phyloP scores from a whole-genome alignment of 192 early-diverging fungal genomes.

The Podila minutissima region DNA sequence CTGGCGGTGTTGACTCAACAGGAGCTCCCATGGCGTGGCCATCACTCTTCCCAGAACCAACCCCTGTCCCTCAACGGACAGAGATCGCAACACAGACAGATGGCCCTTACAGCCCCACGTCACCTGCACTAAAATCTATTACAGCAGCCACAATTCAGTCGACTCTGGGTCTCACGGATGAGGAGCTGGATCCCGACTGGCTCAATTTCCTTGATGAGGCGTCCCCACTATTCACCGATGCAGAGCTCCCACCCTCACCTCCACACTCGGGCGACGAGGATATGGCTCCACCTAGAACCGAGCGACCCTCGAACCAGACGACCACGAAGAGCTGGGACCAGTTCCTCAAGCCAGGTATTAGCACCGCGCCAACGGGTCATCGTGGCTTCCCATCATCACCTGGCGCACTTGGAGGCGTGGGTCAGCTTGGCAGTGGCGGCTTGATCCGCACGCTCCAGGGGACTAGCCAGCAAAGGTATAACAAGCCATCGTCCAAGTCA shows the following conservation, averaged over 20 bases:
- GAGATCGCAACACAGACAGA: conserved; percentile 49
- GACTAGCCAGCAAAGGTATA: conserved; percentile 9
- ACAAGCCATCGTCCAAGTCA: background rate
- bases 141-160: background rate
- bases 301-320: background rate
- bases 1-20: background rate
- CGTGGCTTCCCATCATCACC: conserved; percentile 6
- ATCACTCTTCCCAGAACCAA: conserved; percentile 29
- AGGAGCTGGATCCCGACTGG: conserved; percentile 45
- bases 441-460: conserved; percentile 28
- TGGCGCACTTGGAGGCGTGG: conserved; percentile 9
- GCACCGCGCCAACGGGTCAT: conserved; percentile 5
- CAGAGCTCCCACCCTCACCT: conserved; percentile 20
- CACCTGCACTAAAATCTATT: conserved; percentile 12
- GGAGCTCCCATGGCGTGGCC: conserved; percentile 25
- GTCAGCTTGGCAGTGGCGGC: conserved; percentile 18
- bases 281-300: background rate
- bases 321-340: conserved; percentile 29
- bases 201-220: conserved; percentile 49
- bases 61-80: conserved; percentile 14
- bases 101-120: conserved; percentile 16
- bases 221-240: conserved; percentile 30
- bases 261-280: conserved; percentile 26
- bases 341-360: conserved; percentile 13
- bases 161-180: conserved; percentile 15